Evolutionary conservation across 2,329 filamentous ascomycete genomes (phyloP).

Genomic region (Sarocladium strictum): DNA sequence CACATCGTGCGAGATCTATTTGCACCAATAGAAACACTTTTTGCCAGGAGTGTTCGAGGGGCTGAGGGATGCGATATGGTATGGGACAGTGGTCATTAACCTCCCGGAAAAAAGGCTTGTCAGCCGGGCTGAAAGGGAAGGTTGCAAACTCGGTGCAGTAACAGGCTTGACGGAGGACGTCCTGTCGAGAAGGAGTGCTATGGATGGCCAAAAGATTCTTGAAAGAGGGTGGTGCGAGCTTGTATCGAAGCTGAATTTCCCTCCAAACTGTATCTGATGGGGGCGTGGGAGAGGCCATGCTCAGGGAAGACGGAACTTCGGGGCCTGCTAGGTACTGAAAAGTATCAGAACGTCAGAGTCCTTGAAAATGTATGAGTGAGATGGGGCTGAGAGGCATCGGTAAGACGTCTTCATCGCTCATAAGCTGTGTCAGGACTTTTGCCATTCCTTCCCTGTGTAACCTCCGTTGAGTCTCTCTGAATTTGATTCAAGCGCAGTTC

Average conservation of each 20-base stretch:
- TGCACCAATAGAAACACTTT: constrained; percentile 75
- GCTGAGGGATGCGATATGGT: constrained; percentile 28
- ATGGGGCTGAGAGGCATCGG: no score
- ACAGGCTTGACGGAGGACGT: constrained; percentile 32
- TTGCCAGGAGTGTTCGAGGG: constrained; percentile 56
- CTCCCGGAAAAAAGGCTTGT: constrained; percentile 29
- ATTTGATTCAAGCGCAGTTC: no score
- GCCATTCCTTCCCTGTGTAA: no score
- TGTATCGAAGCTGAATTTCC: constrained; percentile 28
- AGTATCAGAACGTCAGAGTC: neutral
- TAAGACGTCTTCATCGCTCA: no score
- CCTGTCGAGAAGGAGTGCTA: constrained; percentile 20
- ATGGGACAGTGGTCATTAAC: constrained; percentile 33
- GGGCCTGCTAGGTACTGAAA: no score
- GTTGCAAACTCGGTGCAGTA: constrained; percentile 31
- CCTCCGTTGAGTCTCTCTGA: no score
- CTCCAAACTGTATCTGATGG: constrained; percentile 9
- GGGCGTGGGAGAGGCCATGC: neutral
- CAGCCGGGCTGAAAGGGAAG: constrained; percentile 28
- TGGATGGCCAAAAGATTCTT: constrained; percentile 22
- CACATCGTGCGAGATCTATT: constrained; percentile 57
- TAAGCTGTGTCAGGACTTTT: no score
- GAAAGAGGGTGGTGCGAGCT: constrained; percentile 25
- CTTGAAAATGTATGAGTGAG: no score
- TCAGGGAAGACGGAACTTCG: no score